A percentile compares a stretch with the other conserved stretches of the same genome.
These are phyloP conservation scores for Colletotrichum sp. DNA, from an alignment of 2,329 filamentous ascomycete genomes.

Conservation along the genomic window DNA sequence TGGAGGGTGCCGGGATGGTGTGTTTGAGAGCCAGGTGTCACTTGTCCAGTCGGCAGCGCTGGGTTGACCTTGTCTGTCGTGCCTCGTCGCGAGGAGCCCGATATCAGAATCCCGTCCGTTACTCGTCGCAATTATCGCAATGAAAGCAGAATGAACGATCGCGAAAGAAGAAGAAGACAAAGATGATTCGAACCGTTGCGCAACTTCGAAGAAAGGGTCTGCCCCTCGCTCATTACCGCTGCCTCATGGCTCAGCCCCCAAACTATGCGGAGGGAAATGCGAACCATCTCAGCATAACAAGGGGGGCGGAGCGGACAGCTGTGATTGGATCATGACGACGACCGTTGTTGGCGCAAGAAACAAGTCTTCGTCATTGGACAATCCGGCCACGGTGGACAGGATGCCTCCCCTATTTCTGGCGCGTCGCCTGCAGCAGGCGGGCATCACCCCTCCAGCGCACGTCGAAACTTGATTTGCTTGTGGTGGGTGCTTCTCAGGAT, in stretches of 20 bases:
- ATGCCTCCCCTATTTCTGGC: slow-evolving; percentile 20
- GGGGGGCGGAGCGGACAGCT: background rate
- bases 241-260: slow-evolving; percentile 19
- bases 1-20: background rate
- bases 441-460: slow-evolving; percentile 5
- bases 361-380: slow-evolving; percentile 15
- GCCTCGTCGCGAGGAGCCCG: background rate
- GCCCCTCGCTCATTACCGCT: background rate
- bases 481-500: background rate
- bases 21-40: background rate
- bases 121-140: background rate
- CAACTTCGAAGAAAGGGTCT: background rate
- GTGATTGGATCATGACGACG: slow-evolving; percentile 23
- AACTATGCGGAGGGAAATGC: slow-evolving; percentile 9
- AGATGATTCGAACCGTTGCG: background rate
- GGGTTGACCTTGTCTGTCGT: background rate
- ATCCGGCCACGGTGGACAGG: background rate
- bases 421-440: background rate
- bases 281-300: slow-evolving; percentile 14
- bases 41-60: background rate
- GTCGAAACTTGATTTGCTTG: slow-evolving; percentile 12
- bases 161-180: background rate
- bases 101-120: background rate
- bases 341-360: slow-evolving; percentile 8
- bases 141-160: background rate